Evolutionary conservation across 2,329 filamentous ascomycete genomes (phyloP).

Genomic region (Zalaria sp.): DNA sequence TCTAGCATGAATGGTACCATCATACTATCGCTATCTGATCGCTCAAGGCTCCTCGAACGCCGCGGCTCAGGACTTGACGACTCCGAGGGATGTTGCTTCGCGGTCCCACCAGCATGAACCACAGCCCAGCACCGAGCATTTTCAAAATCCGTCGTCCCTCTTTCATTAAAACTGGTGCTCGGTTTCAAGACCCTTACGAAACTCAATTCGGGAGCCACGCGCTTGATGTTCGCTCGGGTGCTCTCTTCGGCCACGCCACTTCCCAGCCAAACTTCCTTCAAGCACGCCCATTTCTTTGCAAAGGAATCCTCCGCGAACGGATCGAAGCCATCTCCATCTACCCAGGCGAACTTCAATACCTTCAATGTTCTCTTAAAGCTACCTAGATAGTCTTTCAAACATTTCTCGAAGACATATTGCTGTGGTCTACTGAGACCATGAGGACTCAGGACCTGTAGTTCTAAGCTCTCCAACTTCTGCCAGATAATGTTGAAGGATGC

Average conservation of each 20-base stretch:
- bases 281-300: neutral
- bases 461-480: conserved; percentile 13
- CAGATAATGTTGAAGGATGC: conserved; percentile 8
- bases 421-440: conserved; percentile 11
- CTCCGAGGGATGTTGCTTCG: too few relatives aligned
- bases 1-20: too few relatives aligned
- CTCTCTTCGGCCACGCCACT: neutral
- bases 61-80: too few relatives aligned
- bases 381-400: conserved; percentile 16
- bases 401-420: conserved; percentile 13
- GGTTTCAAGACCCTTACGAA: too few relatives aligned
- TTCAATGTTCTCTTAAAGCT: conserved; percentile 14
- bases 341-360: conserved; percentile 16
- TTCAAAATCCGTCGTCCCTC: too few relatives aligned
- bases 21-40: too few relatives aligned
- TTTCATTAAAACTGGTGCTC: too few relatives aligned
- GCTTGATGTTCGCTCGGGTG: too few relatives aligned
- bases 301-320: conserved; percentile 7
- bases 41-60: too few relatives aligned
- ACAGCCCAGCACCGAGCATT: too few relatives aligned
- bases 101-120: too few relatives aligned
- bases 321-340: conserved; percentile 15
- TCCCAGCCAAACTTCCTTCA: neutral
- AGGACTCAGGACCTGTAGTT: conserved; percentile 15
- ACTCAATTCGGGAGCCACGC: too few relatives aligned